These are phyloP conservation scores for Chlamydomonas urium DNA, from an alignment of 139 green algal genomes.

Conservation along the genomic window DNA sequence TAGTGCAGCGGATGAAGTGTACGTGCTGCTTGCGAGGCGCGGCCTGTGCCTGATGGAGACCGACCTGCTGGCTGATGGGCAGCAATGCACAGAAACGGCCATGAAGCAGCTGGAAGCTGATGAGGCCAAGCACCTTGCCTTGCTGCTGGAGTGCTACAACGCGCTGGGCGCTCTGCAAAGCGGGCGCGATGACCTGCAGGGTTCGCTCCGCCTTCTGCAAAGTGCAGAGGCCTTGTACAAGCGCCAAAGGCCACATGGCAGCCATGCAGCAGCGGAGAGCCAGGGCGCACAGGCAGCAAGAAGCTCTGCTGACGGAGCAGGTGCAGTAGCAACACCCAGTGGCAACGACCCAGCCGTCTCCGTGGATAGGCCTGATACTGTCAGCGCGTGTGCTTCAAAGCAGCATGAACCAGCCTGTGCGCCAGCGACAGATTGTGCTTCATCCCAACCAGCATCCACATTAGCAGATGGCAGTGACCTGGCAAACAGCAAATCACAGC, in stretches of 20 bases:
- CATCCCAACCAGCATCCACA: too few relatives aligned
- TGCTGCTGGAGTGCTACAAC: slow-evolving; percentile 40
- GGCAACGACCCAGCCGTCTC: background rate
- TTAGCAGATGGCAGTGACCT: too few relatives aligned
- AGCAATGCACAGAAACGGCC: slow-evolving; percentile 7
- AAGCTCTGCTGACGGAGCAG: background rate
- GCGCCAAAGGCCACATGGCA: background rate
- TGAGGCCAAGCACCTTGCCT: background rate
- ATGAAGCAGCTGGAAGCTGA: slow-evolving; percentile 20
- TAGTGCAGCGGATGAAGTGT: too few relatives aligned
- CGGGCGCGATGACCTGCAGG: slow-evolving; percentile 8
- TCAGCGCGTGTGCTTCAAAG: background rate
- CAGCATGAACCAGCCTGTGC: too few relatives aligned
- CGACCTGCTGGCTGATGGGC: slow-evolving; percentile 38
- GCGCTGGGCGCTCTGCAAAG: slow-evolving; percentile 41
- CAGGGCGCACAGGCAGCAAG: background rate
- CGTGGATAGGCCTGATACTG: background rate
- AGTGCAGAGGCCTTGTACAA: slow-evolving; percentile 27
- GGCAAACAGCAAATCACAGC: too few relatives aligned
- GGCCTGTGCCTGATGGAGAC: slow-evolving; percentile 51
- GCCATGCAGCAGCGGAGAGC: background rate
- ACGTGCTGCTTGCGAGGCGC: slow-evolving; percentile 12
- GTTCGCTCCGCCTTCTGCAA: slow-evolving; percentile 21
- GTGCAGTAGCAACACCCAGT: background rate
- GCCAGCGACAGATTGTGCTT: too few relatives aligned